Percentiles rank a stretch among this genome's conserved stretches.
Evolutionary conservation across 768 basidiomycete genomes (phyloP).

Genomic region (Naganishia antarctica): DNA sequence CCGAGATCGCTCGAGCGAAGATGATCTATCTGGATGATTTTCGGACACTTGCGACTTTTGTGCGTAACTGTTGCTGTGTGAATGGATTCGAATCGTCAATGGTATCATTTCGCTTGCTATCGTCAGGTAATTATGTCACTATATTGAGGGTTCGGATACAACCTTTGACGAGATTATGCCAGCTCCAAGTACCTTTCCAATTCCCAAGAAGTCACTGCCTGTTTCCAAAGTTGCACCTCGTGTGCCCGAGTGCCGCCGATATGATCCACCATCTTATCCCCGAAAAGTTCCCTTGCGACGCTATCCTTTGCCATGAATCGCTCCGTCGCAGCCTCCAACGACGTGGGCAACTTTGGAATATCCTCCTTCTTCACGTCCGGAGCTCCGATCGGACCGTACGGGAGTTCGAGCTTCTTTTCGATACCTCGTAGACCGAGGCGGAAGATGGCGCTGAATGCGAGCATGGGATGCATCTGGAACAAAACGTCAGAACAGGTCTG

Average conservation of each 20-base stretch:
- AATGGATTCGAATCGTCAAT: too few relatives aligned
- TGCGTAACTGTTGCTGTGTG: background rate
- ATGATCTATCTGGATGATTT: slow-evolving; percentile 20
- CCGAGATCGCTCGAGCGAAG: background rate
- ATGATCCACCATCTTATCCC: slow-evolving; percentile 87
- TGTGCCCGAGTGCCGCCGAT: slow-evolving; percentile 91
- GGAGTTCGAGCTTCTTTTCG: slow-evolving; percentile 64
- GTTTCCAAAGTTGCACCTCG: slow-evolving; percentile 78
- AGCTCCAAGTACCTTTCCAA: slow-evolving; percentile 41
- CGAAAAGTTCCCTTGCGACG: slow-evolving; percentile 80
- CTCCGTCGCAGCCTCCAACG: slow-evolving; percentile 71
- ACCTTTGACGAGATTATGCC: slow-evolving; percentile 13
- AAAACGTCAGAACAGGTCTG: background rate
- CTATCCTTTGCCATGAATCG: slow-evolving; percentile 73
- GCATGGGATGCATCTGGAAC: slow-evolving; percentile 68
- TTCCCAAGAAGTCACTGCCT: slow-evolving; percentile 92
- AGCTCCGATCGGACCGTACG: slow-evolving; percentile 62
- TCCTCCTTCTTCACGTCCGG: slow-evolving; percentile 49
- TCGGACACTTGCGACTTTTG: background rate
- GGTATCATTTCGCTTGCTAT: too few relatives aligned
- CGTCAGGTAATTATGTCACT: too few relatives aligned
- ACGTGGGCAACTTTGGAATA: slow-evolving; percentile 70
- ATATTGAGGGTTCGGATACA: too few relatives aligned
- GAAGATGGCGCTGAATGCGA: slow-evolving; percentile 80
- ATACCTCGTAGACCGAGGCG: slow-evolving; percentile 82